These are phyloP conservation scores for Lunasporangiospora selenospora DNA, from an alignment of 192 early-diverging fungal genomes.

Conservation along the genomic window DNA sequence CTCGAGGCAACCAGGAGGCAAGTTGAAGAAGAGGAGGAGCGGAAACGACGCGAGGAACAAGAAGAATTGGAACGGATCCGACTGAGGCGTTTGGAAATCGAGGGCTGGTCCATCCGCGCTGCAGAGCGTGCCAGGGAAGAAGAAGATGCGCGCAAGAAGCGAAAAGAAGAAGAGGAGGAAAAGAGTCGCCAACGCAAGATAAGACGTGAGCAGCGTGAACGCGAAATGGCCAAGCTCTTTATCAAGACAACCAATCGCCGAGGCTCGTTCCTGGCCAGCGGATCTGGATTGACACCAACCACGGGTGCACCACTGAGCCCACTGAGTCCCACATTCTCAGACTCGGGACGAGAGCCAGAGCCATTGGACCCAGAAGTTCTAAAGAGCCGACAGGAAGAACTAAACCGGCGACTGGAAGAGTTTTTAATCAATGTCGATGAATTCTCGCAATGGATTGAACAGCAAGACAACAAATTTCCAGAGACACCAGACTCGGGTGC, in stretches of 20 bases:
- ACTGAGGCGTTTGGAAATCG: slow-evolving; percentile 43
- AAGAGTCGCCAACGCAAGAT: slow-evolving; percentile 24
- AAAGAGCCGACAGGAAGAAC: slow-evolving; percentile 16
- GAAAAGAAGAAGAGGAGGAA: slow-evolving; percentile 41
- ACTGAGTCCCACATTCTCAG: too few species aligned
- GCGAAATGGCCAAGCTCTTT: slow-evolving; percentile 25
- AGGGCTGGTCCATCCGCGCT: slow-evolving; percentile 42
- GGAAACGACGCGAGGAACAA: slow-evolving; percentile 23
- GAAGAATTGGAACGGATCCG: slow-evolving; percentile 45
- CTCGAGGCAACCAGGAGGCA: slow-evolving; percentile 1
- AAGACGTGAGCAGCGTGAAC: slow-evolving; percentile 31
- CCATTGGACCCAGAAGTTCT: slow-evolving; percentile 43
- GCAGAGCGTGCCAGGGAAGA: slow-evolving; percentile 36
- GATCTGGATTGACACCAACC: neutral
- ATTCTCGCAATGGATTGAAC: slow-evolving; percentile 15
- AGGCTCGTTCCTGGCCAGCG: too few species aligned
- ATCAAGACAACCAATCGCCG: slow-evolving; percentile 1
- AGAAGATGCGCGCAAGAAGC: slow-evolving; percentile 41
- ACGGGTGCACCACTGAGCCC: too few species aligned
- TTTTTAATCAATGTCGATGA: neutral
- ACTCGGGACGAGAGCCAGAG: neutral
- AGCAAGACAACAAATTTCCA: slow-evolving; percentile 18
- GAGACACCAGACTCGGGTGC: slow-evolving; percentile 16
- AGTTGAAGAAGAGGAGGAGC: slow-evolving; percentile 28
- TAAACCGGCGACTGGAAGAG: slow-evolving; percentile 17